Percentiles rank a stretch among this genome's conserved stretches.
phyloP scores from a whole-genome alignment of 306 rosid species.

The Morella rubra region DNA sequence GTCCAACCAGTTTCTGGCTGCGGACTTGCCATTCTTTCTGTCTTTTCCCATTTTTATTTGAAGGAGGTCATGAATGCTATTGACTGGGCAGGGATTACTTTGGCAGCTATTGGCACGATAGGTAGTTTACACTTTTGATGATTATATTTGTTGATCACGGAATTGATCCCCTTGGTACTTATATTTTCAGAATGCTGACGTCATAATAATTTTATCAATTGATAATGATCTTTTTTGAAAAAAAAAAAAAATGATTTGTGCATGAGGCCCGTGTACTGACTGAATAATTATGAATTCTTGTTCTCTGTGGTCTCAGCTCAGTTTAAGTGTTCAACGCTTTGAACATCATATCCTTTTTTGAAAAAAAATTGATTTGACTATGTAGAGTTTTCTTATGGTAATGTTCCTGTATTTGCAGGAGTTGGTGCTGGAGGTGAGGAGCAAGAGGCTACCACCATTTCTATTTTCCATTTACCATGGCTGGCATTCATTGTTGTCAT shows the following conservation, averaged over 20 bases:
- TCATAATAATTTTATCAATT: neutral
- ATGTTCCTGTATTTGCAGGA: constrained; percentile 48
- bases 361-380: too few relatives aligned
- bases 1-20: constrained; percentile 97
- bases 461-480: constrained; percentile 83
- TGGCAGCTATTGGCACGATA: constrained; percentile 96
- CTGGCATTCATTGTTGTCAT: constrained; percentile 70
- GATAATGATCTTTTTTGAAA: too few relatives aligned
- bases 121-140: constrained; percentile 71
- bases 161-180: neutral
- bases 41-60: constrained; percentile 94
- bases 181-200: neutral
- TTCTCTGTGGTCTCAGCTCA: constrained; percentile 10
- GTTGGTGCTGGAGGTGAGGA: constrained; percentile 99
- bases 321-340: neutral
- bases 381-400: too few relatives aligned
- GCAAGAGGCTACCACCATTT: constrained; percentile 75
- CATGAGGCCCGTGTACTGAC: neutral
- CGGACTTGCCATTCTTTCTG: constrained; percentile 91
- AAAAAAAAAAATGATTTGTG: neutral
- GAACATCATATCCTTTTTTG: too few relatives aligned
- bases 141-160: constrained; percentile 6
- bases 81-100: constrained; percentile 89
- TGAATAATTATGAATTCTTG: constrained; percentile 14
- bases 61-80: constrained; percentile 90